Conservation (phyloP, 1,284 basidiomycete species). For the Pyrrhoderma noxium region DNA sequence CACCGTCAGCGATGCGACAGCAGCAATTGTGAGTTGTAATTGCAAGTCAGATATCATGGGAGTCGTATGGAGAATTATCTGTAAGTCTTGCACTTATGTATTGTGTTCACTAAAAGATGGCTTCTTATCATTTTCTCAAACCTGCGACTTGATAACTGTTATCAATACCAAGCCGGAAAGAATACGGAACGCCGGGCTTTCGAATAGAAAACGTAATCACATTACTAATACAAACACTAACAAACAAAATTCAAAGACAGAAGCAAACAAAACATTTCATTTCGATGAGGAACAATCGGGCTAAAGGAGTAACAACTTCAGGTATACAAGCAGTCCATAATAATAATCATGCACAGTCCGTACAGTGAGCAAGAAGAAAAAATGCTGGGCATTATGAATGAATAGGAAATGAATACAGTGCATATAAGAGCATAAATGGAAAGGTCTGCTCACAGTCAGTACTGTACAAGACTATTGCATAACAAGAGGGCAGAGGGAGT, state of each 20-base stretch:
- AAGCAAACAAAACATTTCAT: not conserved
- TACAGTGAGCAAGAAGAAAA: not conserved
- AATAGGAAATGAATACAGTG: not conserved
- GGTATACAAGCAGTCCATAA: conserved; percentile 11
- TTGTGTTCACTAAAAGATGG: not conserved
- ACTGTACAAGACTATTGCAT: no score
- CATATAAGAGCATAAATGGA: not conserved
- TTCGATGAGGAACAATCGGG: not conserved
- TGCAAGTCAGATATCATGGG: not conserved
- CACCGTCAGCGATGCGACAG: not conserved
- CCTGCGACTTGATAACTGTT: not conserved
- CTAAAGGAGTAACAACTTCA: conserved; percentile 3
- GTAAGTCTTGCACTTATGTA: not conserved
- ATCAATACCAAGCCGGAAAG: not conserved
- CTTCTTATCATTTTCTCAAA: not conserved
- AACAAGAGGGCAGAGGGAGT: no score
- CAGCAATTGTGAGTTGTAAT: not conserved
- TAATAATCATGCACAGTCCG: conserved; percentile 3
- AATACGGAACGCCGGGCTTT: not conserved
- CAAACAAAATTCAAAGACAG: not conserved
- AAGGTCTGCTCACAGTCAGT: not conserved
- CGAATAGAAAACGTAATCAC: not conserved
- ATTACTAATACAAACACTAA: not conserved
- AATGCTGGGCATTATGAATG: conserved; percentile 1
- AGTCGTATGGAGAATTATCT: not conserved